Evolutionary conservation across 1,284 basidiomycete genomes (phyloP).

Genomic region (Austroboletus niveus): DNA sequence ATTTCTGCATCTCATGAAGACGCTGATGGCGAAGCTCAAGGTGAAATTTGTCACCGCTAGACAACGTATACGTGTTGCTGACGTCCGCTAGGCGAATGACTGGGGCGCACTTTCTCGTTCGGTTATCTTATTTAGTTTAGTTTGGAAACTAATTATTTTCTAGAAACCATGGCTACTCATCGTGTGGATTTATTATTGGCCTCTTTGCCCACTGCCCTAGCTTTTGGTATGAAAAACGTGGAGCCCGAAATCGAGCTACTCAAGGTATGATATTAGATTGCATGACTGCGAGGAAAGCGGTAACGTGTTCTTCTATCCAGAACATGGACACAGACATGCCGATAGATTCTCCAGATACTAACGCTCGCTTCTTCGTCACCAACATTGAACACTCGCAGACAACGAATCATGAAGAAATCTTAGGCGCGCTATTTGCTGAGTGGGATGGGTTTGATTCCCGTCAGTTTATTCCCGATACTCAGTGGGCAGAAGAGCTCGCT

Average conservation of each 20-base stretch:
- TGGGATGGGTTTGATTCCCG: constrained; percentile 37
- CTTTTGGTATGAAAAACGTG: constrained; percentile 45
- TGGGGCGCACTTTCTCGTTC: constrained; percentile 61
- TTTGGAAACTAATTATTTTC: background rate
- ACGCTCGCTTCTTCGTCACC: constrained; percentile 38
- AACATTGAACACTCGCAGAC: constrained; percentile 18
- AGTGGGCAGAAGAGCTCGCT: constrained; percentile 42
- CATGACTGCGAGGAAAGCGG: background rate
- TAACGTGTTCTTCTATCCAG: constrained; percentile 25
- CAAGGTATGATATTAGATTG: constrained; percentile 37
- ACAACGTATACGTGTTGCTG: constrained; percentile 24
- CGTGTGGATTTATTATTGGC: constrained; percentile 44
- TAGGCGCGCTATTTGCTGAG: constrained; percentile 28
- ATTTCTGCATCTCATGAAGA: constrained; percentile 58
- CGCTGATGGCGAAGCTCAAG: constrained; percentile 66
- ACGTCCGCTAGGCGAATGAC: constrained; percentile 49
- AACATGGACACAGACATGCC: constrained; percentile 48
- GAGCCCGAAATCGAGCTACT: constrained; percentile 46
- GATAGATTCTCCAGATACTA: constrained; percentile 38
- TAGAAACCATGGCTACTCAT: constrained; percentile 58
- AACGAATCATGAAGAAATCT: constrained; percentile 25
- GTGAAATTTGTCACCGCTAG: constrained; percentile 25
- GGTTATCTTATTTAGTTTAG: constrained; percentile 11
- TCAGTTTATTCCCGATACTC: constrained; percentile 36
- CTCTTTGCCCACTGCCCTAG: constrained; percentile 44